Evolutionary conservation across 208 protist species (phyloP).

Genomic region (Tritrichomonas musculus): DNA sequence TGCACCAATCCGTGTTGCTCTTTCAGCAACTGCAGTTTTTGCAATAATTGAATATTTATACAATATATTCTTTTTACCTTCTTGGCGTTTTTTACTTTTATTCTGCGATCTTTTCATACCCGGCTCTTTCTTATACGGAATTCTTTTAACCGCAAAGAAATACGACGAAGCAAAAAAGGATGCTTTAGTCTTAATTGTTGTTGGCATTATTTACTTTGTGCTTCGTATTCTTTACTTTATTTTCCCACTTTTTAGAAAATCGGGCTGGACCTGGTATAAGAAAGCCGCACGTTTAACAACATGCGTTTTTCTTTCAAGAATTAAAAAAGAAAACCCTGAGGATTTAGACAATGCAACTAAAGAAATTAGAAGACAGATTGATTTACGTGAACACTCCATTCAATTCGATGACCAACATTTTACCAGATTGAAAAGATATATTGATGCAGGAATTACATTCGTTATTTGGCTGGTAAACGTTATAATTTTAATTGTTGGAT

Average conservation of each 20-base stretch:
- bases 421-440: too few relatives aligned
- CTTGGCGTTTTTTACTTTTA: neutral
- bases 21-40: neutral
- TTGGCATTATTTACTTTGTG: neutral
- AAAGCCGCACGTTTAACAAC: neutral
- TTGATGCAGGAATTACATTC: too few relatives aligned
- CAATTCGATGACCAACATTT: too few relatives aligned
- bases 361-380: neutral
- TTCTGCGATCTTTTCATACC: neutral
- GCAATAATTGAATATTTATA: neutral
- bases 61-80: neutral
- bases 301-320: neutral
- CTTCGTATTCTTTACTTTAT: neutral
- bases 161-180: neutral
- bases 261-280: neutral
- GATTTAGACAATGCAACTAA: neutral
- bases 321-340: neutral
- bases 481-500: neutral
- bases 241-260: too few relatives aligned
- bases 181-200: neutral
- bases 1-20: neutral
- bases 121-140: neutral
- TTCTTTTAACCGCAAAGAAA: neutral
- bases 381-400: too few relatives aligned
- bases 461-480: too few relatives aligned